Conservation (phyloP, 345 rosid genomes). For the Erodium maritimum region DNA sequence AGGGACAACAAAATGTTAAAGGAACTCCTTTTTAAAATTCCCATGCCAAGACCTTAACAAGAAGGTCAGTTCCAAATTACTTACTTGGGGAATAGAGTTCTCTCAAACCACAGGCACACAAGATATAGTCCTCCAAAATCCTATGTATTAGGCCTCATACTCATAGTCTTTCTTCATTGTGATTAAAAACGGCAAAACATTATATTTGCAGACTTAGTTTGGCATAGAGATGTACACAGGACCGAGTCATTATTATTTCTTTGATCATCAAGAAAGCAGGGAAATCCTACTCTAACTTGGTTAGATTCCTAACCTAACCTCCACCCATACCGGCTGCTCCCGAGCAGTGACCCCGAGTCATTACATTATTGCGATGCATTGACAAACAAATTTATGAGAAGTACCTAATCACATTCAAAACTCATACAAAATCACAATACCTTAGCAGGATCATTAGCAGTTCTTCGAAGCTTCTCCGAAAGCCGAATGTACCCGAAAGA, state of each 20-base stretch:
- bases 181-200: not conserved
- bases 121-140: not conserved
- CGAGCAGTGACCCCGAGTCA: no score
- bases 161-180: not conserved
- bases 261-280: no score
- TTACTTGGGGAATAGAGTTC: not conserved
- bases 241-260: not conserved
- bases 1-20: no score
- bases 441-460: conserved; percentile 80
- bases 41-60: not conserved
- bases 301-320: no score
- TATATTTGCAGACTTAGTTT: not conserved
- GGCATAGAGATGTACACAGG: not conserved
- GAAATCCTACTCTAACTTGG: no score
- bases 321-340: no score
- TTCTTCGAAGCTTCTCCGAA: conserved; percentile 69
- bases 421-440: conserved; percentile 32
- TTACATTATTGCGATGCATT: not conserved
- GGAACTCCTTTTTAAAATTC: no score
- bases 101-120: not conserved
- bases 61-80: not conserved
- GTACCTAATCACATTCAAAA: not conserved
- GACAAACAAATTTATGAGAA: not conserved
- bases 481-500: conserved; percentile 88
- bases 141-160: not conserved